Evolutionary conservation across 1,284 basidiomycete genomes (phyloP).

Genomic region (Takashimella tepidaria): DNA sequence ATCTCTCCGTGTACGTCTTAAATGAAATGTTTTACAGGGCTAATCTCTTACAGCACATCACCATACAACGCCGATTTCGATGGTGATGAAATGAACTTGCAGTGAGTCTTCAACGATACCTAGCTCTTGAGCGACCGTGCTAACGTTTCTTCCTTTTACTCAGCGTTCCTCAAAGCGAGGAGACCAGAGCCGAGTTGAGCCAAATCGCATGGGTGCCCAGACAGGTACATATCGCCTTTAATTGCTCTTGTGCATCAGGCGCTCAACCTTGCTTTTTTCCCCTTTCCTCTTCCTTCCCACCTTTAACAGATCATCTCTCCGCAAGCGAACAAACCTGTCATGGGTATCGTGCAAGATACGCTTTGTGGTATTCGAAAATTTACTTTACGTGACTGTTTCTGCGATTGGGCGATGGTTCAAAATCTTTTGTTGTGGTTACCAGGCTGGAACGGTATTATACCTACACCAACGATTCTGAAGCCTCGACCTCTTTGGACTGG

Average conservation of each 20-base stretch:
- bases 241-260: conserved; percentile 2
- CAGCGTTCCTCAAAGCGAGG: conserved; percentile 95
- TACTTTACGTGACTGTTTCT: conserved; percentile 86
- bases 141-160: too few relatives aligned
- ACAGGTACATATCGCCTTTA: conserved; percentile 57
- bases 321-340: conserved; percentile 99
- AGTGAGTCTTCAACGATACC: too few relatives aligned
- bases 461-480: conserved; percentile 89
- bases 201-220: conserved; percentile 99
- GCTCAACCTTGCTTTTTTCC: conserved; percentile 3
- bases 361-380: conserved; percentile 97
- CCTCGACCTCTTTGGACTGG: conserved; percentile 98
- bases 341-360: conserved; percentile 99
- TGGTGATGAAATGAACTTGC: conserved; percentile 99
- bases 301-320: conserved; percentile 97
- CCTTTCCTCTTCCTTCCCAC: too few relatives aligned
- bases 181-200: conserved; percentile 95
- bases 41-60: conserved; percentile 40
- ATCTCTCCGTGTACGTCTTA: conserved; percentile 80
- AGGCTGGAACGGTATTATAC: conserved; percentile 91
- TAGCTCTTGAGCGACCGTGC: too few relatives aligned
- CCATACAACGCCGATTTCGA: conserved; percentile 91
- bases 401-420: conserved; percentile 91
- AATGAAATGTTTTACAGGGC: conserved; percentile 9
- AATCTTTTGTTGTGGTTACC: conserved; percentile 97